Evolutionary conservation across 352 stramenopile species (phyloP).

Genomic region (Albugo laibachii): DNA sequence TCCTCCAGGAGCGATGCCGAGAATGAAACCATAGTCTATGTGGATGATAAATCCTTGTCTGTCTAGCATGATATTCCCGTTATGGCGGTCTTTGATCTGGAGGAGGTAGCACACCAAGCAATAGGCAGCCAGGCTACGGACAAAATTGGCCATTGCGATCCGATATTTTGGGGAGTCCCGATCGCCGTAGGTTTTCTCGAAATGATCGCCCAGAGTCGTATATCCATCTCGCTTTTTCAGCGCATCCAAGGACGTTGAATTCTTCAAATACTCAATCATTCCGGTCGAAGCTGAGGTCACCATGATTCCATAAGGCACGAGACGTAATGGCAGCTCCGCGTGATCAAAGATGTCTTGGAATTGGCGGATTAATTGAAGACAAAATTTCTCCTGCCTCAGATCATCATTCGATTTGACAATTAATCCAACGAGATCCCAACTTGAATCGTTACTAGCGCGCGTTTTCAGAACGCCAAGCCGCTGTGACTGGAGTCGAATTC

Average conservation of each 20-base stretch:
- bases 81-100: constrained; percentile 98
- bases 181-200: constrained; percentile 85
- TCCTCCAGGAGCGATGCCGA: constrained; percentile 89
- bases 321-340: constrained; percentile 84
- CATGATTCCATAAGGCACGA: constrained; percentile 93
- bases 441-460: constrained; percentile 3
- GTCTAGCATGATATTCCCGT: constrained; percentile 99
- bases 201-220: constrained; percentile 79
- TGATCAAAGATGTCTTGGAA: constrained; percentile 91
- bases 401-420: constrained; percentile 99
- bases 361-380: constrained; percentile 92
- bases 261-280: constrained; percentile 94
- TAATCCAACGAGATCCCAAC: constrained; percentile 72
- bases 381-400: constrained; percentile 93
- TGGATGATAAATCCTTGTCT: constrained; percentile 92
- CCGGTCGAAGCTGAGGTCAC: constrained; percentile 87
- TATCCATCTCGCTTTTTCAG: constrained; percentile 83
- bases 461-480: not conserved
- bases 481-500: constrained; percentile 28
- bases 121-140: constrained; percentile 94
- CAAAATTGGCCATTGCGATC: constrained; percentile 92
- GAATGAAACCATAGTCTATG: constrained; percentile 99
- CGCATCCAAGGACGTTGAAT: constrained; percentile 92
- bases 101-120: constrained; percentile 95
- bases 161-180: constrained; percentile 72